Conservation (phyloP, 257 asterid species). For the Linaria vulgaris region DNA sequence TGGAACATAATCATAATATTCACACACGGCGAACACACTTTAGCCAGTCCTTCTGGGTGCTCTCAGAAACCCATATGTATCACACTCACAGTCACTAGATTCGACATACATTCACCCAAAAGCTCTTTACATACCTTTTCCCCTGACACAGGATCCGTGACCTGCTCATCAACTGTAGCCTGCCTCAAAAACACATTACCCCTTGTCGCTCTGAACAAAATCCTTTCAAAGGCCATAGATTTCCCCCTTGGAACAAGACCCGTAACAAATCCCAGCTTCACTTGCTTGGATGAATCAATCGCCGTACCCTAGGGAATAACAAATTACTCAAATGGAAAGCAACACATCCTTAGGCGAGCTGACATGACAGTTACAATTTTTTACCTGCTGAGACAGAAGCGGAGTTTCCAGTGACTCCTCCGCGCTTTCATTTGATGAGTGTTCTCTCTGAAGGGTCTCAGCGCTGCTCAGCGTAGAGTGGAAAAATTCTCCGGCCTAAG, state of each 20-base stretch:
- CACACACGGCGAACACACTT: not conserved
- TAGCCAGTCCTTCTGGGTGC: slow-evolving; percentile 6
- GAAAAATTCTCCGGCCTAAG: slow-evolving; percentile 87
- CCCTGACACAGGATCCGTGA: slow-evolving; percentile 87
- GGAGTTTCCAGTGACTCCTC: slow-evolving; percentile 94
- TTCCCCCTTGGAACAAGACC: slow-evolving; percentile 96
- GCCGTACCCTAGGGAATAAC: slow-evolving; percentile 48
- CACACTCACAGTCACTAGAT: not conserved
- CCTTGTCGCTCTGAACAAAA: slow-evolving; percentile 96
- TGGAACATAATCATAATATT: not conserved
- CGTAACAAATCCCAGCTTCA: slow-evolving; percentile 77
- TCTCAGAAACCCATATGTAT: not conserved
- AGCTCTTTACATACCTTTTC: slow-evolving; percentile 62
- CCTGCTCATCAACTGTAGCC: slow-evolving; percentile 71
- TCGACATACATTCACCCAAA: slow-evolving; percentile 1
- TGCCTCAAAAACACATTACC: slow-evolving; percentile 92
- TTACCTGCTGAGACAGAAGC: slow-evolving; percentile 70
- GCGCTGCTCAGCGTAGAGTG: slow-evolving; percentile 80
- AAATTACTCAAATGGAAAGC: slow-evolving; percentile 19
- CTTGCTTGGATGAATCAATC: slow-evolving; percentile 85
- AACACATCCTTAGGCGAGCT: slow-evolving; percentile 18
- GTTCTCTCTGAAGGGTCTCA: slow-evolving; percentile 73
- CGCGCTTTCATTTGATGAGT: slow-evolving; percentile 62
- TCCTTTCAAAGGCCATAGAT: slow-evolving; percentile 95
- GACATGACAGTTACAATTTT: slow-evolving; percentile 17